Evolutionary conservation across 2,329 filamentous ascomycete genomes (phyloP), one percentile per base, ranked within the genome.

Genomic region (Nigrospora osmanthi): DNA sequence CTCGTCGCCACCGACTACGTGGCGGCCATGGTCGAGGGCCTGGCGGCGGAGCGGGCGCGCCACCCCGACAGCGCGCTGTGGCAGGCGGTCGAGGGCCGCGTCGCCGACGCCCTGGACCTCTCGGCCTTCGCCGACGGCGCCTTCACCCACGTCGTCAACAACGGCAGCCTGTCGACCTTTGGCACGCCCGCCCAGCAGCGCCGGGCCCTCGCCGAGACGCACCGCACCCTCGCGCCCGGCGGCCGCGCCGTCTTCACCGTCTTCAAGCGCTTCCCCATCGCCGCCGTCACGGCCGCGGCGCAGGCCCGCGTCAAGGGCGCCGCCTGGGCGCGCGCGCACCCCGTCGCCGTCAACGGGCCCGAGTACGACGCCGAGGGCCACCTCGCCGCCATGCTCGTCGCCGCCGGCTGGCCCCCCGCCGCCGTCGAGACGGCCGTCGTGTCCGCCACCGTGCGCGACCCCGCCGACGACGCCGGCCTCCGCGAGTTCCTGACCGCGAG

Each of bases 121-220:
- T 48, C 49, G 7, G 47, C 46, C 0, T 38, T 60, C 6, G 34
- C 52, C 0, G 48, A 53, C 10, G 43, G 39, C n/a, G 15, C 33
- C 39, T 47, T 54, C 34, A 54, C 54, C 0, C 60, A 63, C 46
- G 52, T 45, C 13, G 54, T 63, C 43, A 49, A 54, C 41, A 62
- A 59, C 46, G 59, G 63, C 17, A 61, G 59, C 46, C 48, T 61
- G 30, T 64, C 58, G 38, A 56, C 57, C 11, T 52, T 64, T 16
- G 35, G 47, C 2, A 43, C 53, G 14, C 57, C 54, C 1, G 38
- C 49, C 7, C 48, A 51, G 41, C 45, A 47, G 33, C 30, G 35
- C 13, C n/a, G 35, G 2, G 55, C 50, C n/a, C 35, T 65, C 0
- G 43, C 47, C 9, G 62, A 64, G 42, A 58, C 56, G 4, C 38